A percentile compares a stretch with the other conserved stretches of the same genome.
Conservation (phyloP, 352 stramenopile species). For the Globisporangium viniferum region DNA sequence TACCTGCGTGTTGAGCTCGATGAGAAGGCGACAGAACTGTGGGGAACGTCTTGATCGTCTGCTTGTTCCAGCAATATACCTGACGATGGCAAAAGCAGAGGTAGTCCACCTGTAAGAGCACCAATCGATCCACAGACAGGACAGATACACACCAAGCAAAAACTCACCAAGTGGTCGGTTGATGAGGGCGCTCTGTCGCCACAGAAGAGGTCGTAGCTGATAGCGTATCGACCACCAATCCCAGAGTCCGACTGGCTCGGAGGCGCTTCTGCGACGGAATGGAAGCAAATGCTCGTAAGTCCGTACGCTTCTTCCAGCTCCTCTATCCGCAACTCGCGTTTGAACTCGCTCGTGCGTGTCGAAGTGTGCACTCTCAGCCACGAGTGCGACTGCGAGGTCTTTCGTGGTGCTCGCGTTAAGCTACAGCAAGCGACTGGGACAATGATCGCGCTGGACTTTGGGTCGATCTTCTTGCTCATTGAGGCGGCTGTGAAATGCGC, state of each 20-base stretch:
- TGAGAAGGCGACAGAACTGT: slow-evolving; percentile 25
- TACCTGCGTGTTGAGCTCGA: slow-evolving; percentile 16
- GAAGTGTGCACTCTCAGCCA: not conserved
- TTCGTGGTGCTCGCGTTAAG: not conserved
- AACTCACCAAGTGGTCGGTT: slow-evolving; percentile 25
- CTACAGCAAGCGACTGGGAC: slow-evolving; percentile 14
- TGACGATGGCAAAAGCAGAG: slow-evolving; percentile 7
- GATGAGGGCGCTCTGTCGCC: slow-evolving; percentile 6
- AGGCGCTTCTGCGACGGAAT: slow-evolving; percentile 10
- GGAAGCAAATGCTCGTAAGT: slow-evolving; percentile 25
- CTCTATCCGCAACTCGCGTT: slow-evolving; percentile 14
- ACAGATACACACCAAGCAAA: not conserved
- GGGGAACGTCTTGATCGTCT: slow-evolving; percentile 9
- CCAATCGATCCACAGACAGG: not conserved
- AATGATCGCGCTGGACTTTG: slow-evolving; percentile 34
- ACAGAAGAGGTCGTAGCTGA: slow-evolving; percentile 30
- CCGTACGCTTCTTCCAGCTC: slow-evolving; percentile 11
- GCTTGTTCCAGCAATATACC: slow-evolving; percentile 47
- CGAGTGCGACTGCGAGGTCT: slow-evolving; percentile 3
- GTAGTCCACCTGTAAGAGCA: not conserved
- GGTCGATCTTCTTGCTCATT: slow-evolving; percentile 8
- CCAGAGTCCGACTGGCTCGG: not conserved
- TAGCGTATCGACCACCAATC: not conserved
- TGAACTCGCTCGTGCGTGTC: not conserved
- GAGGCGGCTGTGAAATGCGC: not conserved